A percentile compares a stretch with the other conserved stretches of the same genome.
These are phyloP conservation scores for Stylonectria norvegica DNA, from an alignment of 2,329 filamentous ascomycete genomes.

Conservation along the genomic window DNA sequence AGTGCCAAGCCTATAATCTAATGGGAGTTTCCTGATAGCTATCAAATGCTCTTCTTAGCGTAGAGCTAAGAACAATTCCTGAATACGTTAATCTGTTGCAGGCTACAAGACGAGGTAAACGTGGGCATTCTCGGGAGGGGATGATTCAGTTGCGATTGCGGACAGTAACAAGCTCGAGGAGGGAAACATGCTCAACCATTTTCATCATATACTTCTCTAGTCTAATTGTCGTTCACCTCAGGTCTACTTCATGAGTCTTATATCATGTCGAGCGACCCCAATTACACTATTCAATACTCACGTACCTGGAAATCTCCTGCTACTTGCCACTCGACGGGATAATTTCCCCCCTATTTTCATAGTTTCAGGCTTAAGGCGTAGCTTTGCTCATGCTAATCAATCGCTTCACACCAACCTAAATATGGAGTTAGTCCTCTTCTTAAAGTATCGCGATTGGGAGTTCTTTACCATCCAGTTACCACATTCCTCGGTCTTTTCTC, in stretches of 20 bases:
- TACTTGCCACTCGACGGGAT: too few relatives aligned
- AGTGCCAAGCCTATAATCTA: too few relatives aligned
- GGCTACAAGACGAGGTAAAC: too few relatives aligned
- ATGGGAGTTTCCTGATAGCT: too few relatives aligned
- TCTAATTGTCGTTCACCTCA: constrained; percentile 23
- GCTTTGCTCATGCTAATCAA: constrained; percentile 77
- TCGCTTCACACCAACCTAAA: constrained; percentile 70
- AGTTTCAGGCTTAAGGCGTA: constrained; percentile 56
- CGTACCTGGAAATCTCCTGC: constrained; percentile 6
- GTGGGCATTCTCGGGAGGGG: too few relatives aligned
- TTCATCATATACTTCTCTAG: constrained; percentile 22
- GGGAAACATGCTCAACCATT: neutral
- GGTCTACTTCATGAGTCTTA: constrained; percentile 24
- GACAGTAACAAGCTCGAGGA: constrained; percentile 8
- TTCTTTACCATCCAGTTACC: constrained; percentile 80
- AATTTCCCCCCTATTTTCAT: too few relatives aligned
- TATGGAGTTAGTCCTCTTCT: constrained; percentile 37
- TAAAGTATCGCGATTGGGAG: neutral
- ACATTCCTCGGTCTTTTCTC: constrained; percentile 74
- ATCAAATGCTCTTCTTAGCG: too few relatives aligned
- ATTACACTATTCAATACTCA: constrained; percentile 21
- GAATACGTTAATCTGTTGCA: too few relatives aligned
- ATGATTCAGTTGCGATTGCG: too few relatives aligned
- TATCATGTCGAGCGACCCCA: constrained; percentile 19
- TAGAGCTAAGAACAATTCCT: too few relatives aligned